Evolutionary conservation across 805 yeast species (phyloP).

Genomic region (Blastobotrys chiropterorum): DNA sequence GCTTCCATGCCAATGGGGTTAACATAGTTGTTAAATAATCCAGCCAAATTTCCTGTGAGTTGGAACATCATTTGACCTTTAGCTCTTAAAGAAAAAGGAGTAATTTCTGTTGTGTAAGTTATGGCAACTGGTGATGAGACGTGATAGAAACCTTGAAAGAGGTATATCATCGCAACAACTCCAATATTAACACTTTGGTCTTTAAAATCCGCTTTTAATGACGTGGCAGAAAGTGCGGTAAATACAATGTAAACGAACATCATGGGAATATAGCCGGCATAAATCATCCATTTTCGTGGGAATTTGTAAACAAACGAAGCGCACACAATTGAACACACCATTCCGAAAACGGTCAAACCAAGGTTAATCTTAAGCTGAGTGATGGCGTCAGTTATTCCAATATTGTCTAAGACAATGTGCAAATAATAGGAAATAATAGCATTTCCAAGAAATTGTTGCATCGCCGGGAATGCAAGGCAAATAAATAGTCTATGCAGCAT

Average conservation of each 20-base stretch:
- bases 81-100: slow-evolving; percentile 33
- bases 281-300: slow-evolving; percentile 15
- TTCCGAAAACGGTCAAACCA: slow-evolving; percentile 8
- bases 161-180: slow-evolving; percentile 47
- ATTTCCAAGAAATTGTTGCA: slow-evolving; percentile 15
- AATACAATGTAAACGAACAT: slow-evolving; percentile 27
- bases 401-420: slow-evolving; percentile 44
- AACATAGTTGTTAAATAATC: slow-evolving; percentile 31
- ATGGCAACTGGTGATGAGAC: slow-evolving; percentile 11
- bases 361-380: slow-evolving; percentile 11
- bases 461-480: slow-evolving; percentile 4
- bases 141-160: slow-evolving; percentile 20
- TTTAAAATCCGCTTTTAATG: slow-evolving; percentile 37
- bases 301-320: slow-evolving; percentile 7
- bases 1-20: slow-evolving; percentile 38
- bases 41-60: slow-evolving; percentile 17
- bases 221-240: slow-evolving; percentile 43
- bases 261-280: slow-evolving; percentile 14
- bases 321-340: not conserved
- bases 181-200: slow-evolving; percentile 40
- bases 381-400: slow-evolving; percentile 41
- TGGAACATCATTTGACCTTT: slow-evolving; percentile 35
- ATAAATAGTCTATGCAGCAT: slow-evolving; percentile 9
- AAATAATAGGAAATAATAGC: slow-evolving; percentile 36
- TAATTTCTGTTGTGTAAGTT: slow-evolving; percentile 21